These are phyloP conservation scores for Herpetospermum pedunculosum DNA, from an alignment of 306 rosid genomes.

Conservation along the genomic window DNA sequence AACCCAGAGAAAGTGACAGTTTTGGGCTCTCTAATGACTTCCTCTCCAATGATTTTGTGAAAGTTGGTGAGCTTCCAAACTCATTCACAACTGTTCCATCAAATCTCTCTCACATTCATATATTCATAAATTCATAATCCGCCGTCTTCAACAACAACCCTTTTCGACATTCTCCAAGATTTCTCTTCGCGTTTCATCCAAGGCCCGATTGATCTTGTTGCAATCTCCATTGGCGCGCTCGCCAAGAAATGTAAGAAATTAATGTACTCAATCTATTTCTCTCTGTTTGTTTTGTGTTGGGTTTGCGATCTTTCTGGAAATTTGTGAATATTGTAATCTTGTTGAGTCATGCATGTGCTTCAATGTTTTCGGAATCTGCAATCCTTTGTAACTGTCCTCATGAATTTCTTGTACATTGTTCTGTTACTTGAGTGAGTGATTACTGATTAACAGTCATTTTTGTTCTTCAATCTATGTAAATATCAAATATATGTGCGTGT, in stretches of 20 bases:
- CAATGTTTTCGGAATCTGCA: not conserved
- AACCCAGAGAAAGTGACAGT: not conserved
- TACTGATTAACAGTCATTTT: not conserved
- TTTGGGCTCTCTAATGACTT: not conserved
- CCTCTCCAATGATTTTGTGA: not conserved
- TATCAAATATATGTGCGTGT: not conserved
- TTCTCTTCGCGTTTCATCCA: not conserved
- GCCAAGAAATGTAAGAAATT: conserved; percentile 21
- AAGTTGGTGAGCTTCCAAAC: not conserved
- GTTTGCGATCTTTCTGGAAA: not conserved
- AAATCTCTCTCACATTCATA: not conserved
- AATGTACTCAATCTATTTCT: not conserved
- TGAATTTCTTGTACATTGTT: not conserved
- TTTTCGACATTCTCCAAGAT: conserved; percentile 4
- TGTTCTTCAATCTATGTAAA: too few relatives aligned
- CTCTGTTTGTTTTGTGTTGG: not conserved
- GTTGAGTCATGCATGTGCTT: not conserved
- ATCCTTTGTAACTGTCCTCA: not conserved
- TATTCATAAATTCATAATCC: not conserved
- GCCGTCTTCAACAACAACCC: not conserved
- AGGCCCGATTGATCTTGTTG: not conserved
- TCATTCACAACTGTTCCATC: not conserved
- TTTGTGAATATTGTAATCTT: not conserved
- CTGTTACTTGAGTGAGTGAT: not conserved
- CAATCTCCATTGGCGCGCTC: conserved; percentile 23